Evolutionary conservation across 139 green algal species (phyloP).

Genomic region (Chlorella vulgaris): DNA sequence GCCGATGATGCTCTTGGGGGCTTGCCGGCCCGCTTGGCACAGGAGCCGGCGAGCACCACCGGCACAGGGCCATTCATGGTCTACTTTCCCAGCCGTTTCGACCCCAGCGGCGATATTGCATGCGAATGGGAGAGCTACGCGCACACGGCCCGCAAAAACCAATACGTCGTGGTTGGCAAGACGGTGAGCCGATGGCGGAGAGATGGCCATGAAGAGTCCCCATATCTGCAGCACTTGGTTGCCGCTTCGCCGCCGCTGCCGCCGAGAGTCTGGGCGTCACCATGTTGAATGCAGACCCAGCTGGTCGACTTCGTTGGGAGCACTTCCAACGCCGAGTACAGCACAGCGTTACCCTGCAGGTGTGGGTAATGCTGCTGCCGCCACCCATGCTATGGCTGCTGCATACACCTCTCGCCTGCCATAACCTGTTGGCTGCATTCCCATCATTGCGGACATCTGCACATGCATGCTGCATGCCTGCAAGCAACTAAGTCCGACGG

Average conservation of each 20-base stretch:
- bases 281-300: neutral
- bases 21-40: neutral
- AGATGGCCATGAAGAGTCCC: no score
- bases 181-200: slow-evolving; percentile 34
- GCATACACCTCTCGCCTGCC: neutral
- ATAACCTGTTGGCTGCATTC: no score
- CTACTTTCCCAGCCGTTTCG: slow-evolving; percentile 43
- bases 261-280: neutral
- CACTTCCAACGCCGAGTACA: slow-evolving; percentile 38
- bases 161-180: slow-evolving; percentile 40
- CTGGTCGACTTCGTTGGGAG: slow-evolving; percentile 43
- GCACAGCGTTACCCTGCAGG: slow-evolving; percentile 25
- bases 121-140: slow-evolving; percentile 37
- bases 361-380: neutral
- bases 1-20: slow-evolving; percentile 6
- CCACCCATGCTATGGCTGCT: neutral
- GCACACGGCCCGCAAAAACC: slow-evolving; percentile 33
- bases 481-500: slow-evolving; percentile 44
- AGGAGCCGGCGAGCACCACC: neutral
- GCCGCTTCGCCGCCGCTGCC: neutral
- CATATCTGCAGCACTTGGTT: no score
- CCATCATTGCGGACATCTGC: no score
- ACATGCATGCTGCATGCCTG: neutral
- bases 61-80: slow-evolving; percentile 26
- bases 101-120: slow-evolving; percentile 25